These are phyloP conservation scores for Coemansia sp. DNA, from an alignment of 192 early-diverging fungal species.

Conservation along the genomic window DNA sequence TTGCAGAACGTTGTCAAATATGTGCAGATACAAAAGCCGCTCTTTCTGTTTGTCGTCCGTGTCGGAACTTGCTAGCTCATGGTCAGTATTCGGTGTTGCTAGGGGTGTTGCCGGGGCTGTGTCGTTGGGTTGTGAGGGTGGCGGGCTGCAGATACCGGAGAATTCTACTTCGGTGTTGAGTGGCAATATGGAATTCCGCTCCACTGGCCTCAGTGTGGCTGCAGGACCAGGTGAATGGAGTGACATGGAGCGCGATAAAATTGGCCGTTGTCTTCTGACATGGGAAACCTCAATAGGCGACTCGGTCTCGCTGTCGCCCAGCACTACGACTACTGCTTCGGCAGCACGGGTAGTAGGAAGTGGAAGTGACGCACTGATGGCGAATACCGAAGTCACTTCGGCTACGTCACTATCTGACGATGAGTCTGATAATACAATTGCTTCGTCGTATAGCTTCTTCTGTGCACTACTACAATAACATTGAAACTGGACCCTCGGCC, in stretches of 20 bases:
- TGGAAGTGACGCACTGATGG: neutral
- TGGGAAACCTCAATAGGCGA: neutral
- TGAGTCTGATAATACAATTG: neutral
- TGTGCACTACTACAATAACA: neutral
- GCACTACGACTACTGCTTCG: neutral
- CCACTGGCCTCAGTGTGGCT: neutral
- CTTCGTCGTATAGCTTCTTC: neutral
- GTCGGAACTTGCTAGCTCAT: neutral
- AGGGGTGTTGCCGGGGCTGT: neutral
- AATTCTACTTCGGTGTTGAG: neutral
- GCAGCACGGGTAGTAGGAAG: neutral
- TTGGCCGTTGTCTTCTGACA: neutral
- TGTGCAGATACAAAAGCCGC: slow-evolving; percentile 40
- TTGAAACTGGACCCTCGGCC: neutral
- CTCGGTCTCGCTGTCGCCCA: slow-evolving; percentile 1
- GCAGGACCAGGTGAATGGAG: neutral
- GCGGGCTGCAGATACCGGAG: slow-evolving; percentile 1
- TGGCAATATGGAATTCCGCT: slow-evolving; percentile 4
- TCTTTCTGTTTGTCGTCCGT: slow-evolving; percentile 14
- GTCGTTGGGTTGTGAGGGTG: neutral
- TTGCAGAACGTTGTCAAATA: slow-evolving; percentile 42
- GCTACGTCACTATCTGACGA: neutral
- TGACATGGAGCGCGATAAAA: neutral
- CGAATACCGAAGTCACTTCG: neutral
- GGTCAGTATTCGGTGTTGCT: neutral